Conservation (phyloP, 202 grass and related monocot genomes). For the Brachypodium distachyon region DNA sequence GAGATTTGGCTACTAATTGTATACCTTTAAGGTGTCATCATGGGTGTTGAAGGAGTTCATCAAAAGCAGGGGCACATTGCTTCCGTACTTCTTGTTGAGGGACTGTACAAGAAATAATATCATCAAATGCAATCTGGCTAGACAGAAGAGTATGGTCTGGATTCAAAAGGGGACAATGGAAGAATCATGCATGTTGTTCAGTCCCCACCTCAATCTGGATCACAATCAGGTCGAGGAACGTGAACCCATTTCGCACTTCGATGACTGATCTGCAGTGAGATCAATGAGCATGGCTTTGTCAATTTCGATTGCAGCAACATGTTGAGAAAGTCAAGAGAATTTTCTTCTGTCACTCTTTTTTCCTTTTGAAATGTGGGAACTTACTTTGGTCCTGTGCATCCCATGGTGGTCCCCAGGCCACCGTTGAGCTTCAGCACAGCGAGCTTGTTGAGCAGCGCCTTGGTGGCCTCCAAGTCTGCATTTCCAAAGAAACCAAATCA, state of each 20-base stretch:
- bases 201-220: constrained; percentile 77
- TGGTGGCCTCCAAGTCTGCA: constrained; percentile 62
- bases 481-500: neutral
- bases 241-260: constrained; percentile 86
- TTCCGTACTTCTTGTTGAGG: constrained; percentile 93
- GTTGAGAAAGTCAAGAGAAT: neutral
- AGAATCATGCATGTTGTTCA: neutral
- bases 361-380: neutral
- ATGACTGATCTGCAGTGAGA: constrained; percentile 63
- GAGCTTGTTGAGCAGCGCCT: constrained; percentile 86
- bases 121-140: neutral
- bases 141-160: neutral
- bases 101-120: constrained; percentile 21
- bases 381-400: constrained; percentile 93
- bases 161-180: neutral
- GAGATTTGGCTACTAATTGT: neutral
- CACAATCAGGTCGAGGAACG: constrained; percentile 91
- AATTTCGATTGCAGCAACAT: neutral
- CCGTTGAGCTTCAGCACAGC: constrained; percentile 95
- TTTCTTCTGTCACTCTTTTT: too few relatives aligned
- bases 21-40: constrained; percentile 79
- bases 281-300: neutral
- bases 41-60: constrained; percentile 99
- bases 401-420: constrained; percentile 86
- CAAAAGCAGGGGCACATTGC: constrained; percentile 85